These are phyloP conservation scores for Diplodia sapinea DNA, from an alignment of 2,329 filamentous ascomycete genomes.

Conservation along the genomic window DNA sequence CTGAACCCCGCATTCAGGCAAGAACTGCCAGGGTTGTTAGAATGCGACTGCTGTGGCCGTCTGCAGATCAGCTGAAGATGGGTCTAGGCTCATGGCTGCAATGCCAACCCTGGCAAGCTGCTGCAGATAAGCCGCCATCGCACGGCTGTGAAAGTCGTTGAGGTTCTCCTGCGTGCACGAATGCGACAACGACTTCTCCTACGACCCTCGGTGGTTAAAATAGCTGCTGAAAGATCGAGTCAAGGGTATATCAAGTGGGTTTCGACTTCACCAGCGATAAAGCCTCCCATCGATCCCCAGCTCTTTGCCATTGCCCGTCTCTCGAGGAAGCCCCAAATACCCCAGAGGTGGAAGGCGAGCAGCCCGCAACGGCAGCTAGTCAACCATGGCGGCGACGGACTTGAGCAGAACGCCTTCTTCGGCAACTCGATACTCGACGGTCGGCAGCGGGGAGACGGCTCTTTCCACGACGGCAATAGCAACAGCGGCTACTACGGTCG, in stretches of 20 bases:
- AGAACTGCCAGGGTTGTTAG: neutral
- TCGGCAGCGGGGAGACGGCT: neutral
- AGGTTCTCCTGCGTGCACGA: neutral
- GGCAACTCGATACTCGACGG: neutral
- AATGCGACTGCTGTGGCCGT: neutral
- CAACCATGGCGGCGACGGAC: neutral
- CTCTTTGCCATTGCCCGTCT: neutral
- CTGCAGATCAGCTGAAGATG: neutral
- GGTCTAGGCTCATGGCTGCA: neutral
- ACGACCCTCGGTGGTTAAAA: neutral
- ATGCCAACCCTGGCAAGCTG: neutral
- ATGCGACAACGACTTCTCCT: neutral
- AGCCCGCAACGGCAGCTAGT: neutral
- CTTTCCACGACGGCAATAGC: neutral
- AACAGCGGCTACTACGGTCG: neutral
- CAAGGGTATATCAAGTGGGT: neutral
- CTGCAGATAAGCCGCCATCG: constrained; percentile 16
- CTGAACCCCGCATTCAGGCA: constrained; percentile 11
- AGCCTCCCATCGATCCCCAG: neutral
- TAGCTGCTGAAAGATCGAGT: neutral
- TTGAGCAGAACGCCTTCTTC: neutral
- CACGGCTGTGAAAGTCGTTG: neutral
- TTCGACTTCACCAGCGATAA: neutral
- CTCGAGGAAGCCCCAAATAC: too few species aligned
- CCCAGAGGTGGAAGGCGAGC: neutral